Evolutionary conservation across 768 basidiomycete species (phyloP).

Genomic region (Crucibulum laeve): DNA sequence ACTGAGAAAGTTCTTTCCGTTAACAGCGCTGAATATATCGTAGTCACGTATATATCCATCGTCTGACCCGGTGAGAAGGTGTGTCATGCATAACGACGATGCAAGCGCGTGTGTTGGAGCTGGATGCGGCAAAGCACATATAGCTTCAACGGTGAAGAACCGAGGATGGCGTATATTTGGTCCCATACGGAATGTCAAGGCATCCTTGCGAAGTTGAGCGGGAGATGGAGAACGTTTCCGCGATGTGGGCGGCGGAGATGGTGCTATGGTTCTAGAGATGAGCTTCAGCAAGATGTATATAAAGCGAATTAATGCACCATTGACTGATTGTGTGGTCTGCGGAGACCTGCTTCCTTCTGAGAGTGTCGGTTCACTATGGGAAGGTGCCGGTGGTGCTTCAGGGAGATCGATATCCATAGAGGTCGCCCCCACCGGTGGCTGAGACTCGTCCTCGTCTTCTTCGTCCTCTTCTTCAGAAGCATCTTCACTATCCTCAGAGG

Average conservation of each 20-base stretch:
- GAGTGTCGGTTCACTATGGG: slow-evolving; percentile 2
- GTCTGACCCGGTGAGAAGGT: slow-evolving; percentile 86
- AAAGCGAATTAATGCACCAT: neutral
- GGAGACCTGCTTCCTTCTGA: neutral
- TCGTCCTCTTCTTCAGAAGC: slow-evolving; percentile 12
- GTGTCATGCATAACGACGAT: slow-evolving; percentile 80
- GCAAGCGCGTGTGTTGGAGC: slow-evolving; percentile 86
- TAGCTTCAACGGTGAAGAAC: slow-evolving; percentile 83
- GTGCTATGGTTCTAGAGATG: slow-evolving; percentile 8
- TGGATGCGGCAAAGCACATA: slow-evolving; percentile 88
- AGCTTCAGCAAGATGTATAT: neutral
- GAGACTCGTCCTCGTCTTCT: slow-evolving; percentile 36
- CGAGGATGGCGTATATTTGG: slow-evolving; percentile 29
- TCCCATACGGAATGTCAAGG: slow-evolving; percentile 45
- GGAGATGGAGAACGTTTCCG: slow-evolving; percentile 27
- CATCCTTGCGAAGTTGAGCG: slow-evolving; percentile 25
- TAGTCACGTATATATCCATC: slow-evolving; percentile 93
- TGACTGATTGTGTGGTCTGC: neutral
- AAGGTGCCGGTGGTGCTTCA: slow-evolving; percentile 6
- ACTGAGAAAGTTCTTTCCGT: slow-evolving; percentile 82
- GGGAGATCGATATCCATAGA: slow-evolving; percentile 20
- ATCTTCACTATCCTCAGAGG: slow-evolving; percentile 57
- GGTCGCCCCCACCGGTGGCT: slow-evolving; percentile 21
- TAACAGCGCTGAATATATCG: slow-evolving; percentile 85
- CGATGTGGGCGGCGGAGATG: slow-evolving; percentile 13